phyloP scores from a whole-genome alignment of 2,329 filamentous ascomycete genomes.

The Cryphonectria radicalis region DNA sequence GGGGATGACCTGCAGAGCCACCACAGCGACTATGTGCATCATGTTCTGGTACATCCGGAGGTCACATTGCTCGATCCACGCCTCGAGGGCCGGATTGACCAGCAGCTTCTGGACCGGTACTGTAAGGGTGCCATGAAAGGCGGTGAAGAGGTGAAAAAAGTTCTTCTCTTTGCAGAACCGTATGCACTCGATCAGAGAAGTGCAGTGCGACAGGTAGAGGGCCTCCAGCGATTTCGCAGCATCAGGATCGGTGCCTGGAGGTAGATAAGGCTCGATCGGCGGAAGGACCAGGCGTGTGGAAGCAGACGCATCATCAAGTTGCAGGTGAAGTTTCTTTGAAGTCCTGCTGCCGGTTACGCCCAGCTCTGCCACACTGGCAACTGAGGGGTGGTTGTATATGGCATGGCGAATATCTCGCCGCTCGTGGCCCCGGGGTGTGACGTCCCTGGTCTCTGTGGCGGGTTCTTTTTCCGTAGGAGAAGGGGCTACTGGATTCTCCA shows the following conservation, averaged over 20 bases:
- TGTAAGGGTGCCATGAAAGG: conserved; percentile 94
- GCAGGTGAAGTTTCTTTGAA: conserved; percentile 62
- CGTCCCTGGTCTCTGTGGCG: background rate
- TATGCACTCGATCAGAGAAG: conserved; percentile 92
- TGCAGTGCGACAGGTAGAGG: conserved; percentile 92
- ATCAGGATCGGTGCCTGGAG: conserved; percentile 80
- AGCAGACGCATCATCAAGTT: conserved; percentile 61
- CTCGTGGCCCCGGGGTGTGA: conserved; percentile 23
- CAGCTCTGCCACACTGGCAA: conserved; percentile 62
- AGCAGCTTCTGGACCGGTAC: conserved; percentile 96
- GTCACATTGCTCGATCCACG: conserved; percentile 96
- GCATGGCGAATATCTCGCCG: conserved; percentile 49
- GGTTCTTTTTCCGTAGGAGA: conserved; percentile 13
- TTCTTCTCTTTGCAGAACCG: conserved; percentile 96
- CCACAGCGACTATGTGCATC: conserved; percentile 86
- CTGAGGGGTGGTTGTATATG: conserved; percentile 63
- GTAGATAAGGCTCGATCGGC: conserved; percentile 81
- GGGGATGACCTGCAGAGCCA: conserved; percentile 90
- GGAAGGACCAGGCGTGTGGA: conserved; percentile 79
- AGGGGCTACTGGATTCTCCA: conserved; percentile 14
- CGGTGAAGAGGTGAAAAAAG: conserved; percentile 92
- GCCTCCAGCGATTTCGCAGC: conserved; percentile 84
- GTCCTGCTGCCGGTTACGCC: conserved; percentile 63
- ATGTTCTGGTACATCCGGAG: conserved; percentile 96
- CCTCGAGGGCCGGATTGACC: conserved; percentile 75